Conservation (phyloP, 1,284 basidiomycete genomes). For the Cryptococcus hybrid region DNA sequence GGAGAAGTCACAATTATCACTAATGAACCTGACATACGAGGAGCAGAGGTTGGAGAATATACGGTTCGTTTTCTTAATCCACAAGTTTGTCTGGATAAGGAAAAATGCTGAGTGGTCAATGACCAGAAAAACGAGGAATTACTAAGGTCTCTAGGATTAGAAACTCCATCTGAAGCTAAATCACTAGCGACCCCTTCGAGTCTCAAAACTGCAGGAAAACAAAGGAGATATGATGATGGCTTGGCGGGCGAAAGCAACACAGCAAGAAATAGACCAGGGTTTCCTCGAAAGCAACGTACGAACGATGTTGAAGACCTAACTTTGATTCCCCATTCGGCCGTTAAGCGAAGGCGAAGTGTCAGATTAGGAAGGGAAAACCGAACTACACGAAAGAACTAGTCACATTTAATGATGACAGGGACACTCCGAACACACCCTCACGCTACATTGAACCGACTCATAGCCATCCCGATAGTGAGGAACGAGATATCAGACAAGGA, state of each 20-base stretch:
- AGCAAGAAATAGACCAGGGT: neutral
- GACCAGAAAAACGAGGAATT: conserved; percentile 33
- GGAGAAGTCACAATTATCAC: neutral
- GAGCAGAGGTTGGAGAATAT: conserved; percentile 31
- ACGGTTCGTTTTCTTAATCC: conserved; percentile 11
- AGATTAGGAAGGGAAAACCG: neutral
- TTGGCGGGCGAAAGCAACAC: neutral
- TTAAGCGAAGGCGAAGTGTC: neutral
- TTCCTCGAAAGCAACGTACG: no score
- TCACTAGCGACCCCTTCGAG: conserved; percentile 1
- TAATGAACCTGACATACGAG: conserved; percentile 19
- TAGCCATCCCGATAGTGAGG: conserved; percentile 5
- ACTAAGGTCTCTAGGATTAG: conserved; percentile 32
- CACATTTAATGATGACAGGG: neutral
- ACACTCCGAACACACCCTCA: no score
- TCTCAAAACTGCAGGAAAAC: conserved; percentile 4
- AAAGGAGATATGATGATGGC: neutral
- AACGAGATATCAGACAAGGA: conserved; percentile 13
- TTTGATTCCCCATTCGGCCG: neutral
- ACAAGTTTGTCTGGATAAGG: neutral
- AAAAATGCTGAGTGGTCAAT: neutral
- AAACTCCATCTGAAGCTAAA: conserved; percentile 5
- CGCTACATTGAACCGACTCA: no score
- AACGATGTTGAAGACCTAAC: neutral
- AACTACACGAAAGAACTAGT: neutral